Conservation (phyloP, 2,329 filamentous ascomycete genomes). For the Alternaria sp. region DNA sequence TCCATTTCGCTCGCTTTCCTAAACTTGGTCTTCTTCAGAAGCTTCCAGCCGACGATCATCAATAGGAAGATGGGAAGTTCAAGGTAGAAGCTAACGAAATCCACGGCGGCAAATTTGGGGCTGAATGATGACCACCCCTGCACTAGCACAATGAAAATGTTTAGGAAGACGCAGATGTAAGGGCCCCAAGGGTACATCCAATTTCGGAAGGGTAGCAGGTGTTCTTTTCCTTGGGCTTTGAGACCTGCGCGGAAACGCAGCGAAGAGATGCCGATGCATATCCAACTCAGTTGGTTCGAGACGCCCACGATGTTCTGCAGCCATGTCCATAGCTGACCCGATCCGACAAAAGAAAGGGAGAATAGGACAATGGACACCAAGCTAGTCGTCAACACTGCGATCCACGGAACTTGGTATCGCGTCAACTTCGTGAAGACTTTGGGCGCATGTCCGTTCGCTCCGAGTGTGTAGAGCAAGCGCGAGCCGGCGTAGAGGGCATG, state of each 20-base stretch:
- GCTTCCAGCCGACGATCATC: conserved; percentile 39
- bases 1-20: conserved; percentile 35
- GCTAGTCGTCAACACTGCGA: conserved; percentile 42
- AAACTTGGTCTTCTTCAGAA: conserved; percentile 39
- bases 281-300: conserved; percentile 61
- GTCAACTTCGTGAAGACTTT: conserved; percentile 65
- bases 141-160: conserved; percentile 38
- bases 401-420: conserved; percentile 51
- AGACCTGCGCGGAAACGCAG: conserved; percentile 60
- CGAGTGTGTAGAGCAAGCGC: conserved; percentile 62
- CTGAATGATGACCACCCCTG: conserved; percentile 60
- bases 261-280: conserved; percentile 62
- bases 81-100: conserved; percentile 59
- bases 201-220: conserved; percentile 61
- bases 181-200: conserved; percentile 62
- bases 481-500: conserved; percentile 62
- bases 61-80: conserved; percentile 43
- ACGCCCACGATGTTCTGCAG: conserved; percentile 72
- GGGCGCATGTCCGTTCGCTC: conserved; percentile 69
- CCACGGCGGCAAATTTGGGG: conserved; percentile 49
- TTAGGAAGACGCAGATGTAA: conserved; percentile 42
- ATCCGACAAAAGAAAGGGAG: conserved; percentile 53
- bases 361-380: conserved; percentile 49
- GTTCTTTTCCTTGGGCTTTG: conserved; percentile 56
- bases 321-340: conserved; percentile 60